Conservation (phyloP, 352 stramenopile genomes). For the Aphanomyces euteiches region DNA sequence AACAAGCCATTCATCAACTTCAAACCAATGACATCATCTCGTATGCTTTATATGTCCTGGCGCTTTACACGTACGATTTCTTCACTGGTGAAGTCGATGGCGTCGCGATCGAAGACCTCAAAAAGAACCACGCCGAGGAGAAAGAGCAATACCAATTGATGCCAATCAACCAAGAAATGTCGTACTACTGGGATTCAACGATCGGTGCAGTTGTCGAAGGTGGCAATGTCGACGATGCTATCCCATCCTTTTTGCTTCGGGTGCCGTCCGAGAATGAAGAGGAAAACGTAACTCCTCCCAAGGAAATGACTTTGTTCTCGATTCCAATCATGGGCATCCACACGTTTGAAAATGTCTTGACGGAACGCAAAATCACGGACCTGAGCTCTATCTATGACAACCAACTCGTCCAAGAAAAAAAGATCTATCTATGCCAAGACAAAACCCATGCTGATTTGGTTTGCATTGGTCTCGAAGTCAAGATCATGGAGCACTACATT, state of each 20-base stretch:
- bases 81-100: not conserved
- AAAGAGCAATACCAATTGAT: not conserved
- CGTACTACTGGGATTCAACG: not conserved
- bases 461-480: not conserved
- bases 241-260: not conserved
- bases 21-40: not conserved
- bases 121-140: not conserved
- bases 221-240: conserved; percentile 1
- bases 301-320: not conserved
- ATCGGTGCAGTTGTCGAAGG: not conserved
- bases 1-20: not conserved
- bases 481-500: conserved; percentile 4
- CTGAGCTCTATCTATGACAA: not conserved
- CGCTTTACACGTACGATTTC: not conserved
- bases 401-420: conserved; percentile 4
- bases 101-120: not conserved
- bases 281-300: not conserved
- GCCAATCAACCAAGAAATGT: not conserved
- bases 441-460: not conserved
- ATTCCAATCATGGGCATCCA: not conserved
- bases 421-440: not conserved
- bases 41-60: not conserved
- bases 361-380: not conserved
- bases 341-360: conserved; percentile 1
- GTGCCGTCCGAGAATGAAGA: not conserved